phyloP scores from a whole-genome alignment of 2,329 filamentous ascomycete genomes.

The Dryadomyces quercivorus region DNA sequence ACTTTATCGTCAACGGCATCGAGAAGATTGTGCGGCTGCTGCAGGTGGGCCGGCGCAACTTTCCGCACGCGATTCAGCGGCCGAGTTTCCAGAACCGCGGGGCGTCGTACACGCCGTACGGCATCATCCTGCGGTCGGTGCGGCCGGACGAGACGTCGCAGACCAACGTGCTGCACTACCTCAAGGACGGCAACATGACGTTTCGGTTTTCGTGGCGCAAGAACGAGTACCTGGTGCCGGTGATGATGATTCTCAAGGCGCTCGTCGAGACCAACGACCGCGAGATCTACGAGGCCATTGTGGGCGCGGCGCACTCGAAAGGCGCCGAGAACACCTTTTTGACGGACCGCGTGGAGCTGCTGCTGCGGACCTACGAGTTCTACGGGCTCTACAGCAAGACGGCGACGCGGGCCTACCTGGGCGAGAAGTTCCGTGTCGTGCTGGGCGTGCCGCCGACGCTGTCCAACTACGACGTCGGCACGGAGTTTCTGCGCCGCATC shows the following conservation, averaged over 20 bases:
- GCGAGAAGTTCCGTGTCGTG: conserved; percentile 81
- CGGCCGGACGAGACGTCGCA: conserved; percentile 97
- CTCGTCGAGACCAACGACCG: conserved; percentile 91
- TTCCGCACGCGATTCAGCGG: conserved; percentile 86
- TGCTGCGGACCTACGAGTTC: conserved; percentile 85
- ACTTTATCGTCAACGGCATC: conserved; percentile 95
- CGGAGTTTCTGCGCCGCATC: conserved; percentile 80
- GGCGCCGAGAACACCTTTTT: conserved; percentile 82
- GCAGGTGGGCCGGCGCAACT: conserved; percentile 82
- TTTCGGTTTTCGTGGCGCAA: conserved; percentile 98
- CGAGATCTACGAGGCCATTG: conserved; percentile 88
- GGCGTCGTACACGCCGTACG: conserved; percentile 74
- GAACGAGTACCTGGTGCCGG: conserved; percentile 89
- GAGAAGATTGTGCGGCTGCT: conserved; percentile 94
- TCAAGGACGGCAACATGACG: conserved; percentile 89
- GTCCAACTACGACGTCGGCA: conserved; percentile 79
- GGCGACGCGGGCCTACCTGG: conserved; percentile 76
- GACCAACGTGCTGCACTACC: conserved; percentile 92
- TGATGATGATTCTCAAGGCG: conserved; percentile 94
- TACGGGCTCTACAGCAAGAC: conserved; percentile 74
- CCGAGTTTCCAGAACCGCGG: conserved; percentile 84
- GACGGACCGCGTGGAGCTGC: conserved; percentile 83
- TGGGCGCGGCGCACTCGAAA: conserved; percentile 65
- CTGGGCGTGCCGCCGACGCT: conserved; percentile 74
- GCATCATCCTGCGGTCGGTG: conserved; percentile 83